Percentiles rank a stretch among this genome's conserved stretches.
Conservation (phyloP, 768 basidiomycete species). For the Mycena metata region DNA sequence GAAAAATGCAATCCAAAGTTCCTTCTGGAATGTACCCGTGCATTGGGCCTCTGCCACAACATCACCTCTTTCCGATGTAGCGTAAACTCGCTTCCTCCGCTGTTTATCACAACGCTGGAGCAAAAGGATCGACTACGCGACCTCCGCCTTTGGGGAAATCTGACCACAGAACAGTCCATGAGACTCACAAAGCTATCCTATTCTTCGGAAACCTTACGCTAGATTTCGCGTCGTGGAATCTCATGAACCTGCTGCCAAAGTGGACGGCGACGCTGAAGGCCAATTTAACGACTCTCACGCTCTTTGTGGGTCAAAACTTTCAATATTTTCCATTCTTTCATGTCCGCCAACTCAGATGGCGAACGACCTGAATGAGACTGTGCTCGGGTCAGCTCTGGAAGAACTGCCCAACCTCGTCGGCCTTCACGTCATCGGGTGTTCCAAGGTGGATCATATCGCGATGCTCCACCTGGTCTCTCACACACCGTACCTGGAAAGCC, state of each 20-base stretch:
- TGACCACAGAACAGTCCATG: conserved; percentile 65
- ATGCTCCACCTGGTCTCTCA: conserved; percentile 61
- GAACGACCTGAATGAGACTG: conserved; percentile 63
- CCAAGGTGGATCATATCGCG: conserved; percentile 64
- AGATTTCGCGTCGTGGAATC: conserved; percentile 73
- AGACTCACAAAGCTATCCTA: conserved; percentile 56
- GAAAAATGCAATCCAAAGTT: conserved; percentile 60
- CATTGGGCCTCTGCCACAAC: conserved; percentile 65
- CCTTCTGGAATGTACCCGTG: conserved; percentile 63
- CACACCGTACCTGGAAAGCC: conserved; percentile 69
- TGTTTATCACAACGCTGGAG: conserved; percentile 63
- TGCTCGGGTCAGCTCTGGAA: conserved; percentile 62
- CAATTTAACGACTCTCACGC: conserved; percentile 66
- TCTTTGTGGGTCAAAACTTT: conserved; percentile 63
- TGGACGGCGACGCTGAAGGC: conserved; percentile 63
- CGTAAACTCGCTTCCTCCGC: conserved; percentile 56
- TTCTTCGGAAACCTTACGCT: conserved; percentile 64
- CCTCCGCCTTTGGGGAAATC: conserved; percentile 64
- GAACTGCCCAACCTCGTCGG: conserved; percentile 67
- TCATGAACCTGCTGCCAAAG: conserved; percentile 68
- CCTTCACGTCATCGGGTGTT: conserved; percentile 74
- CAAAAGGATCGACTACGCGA: conserved; percentile 59
- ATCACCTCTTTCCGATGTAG: conserved; percentile 71
- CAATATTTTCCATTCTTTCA: neutral
- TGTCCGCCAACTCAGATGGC: conserved; percentile 60